These are phyloP conservation scores for Trichoderma sp. DNA, from an alignment of 2,329 filamentous ascomycete genomes.

Conservation along the genomic window DNA sequence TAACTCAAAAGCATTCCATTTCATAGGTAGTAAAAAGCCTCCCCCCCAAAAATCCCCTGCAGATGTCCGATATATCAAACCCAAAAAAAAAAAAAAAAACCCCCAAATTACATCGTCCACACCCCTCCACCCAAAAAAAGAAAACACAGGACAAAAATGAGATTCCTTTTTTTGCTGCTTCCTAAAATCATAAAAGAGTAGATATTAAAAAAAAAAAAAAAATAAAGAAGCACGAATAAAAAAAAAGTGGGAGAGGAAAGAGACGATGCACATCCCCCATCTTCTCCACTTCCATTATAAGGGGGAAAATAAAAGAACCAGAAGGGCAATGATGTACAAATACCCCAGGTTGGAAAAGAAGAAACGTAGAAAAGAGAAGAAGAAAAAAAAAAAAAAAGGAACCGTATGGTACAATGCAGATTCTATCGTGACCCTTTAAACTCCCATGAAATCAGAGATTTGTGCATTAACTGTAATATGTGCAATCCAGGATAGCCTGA, in stretches of 20 bases:
- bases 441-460: slow-evolving; percentile 1
- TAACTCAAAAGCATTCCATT: neutral
- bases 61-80: neutral
- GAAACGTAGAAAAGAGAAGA: neutral
- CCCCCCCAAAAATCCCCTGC: neutral
- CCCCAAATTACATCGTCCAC: neutral
- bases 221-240: neutral
- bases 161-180: neutral
- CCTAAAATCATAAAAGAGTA: neutral
- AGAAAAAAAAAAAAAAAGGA: slow-evolving; percentile 15
- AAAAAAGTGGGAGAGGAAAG: neutral
- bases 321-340: neutral
- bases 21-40: neutral
- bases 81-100: no score
- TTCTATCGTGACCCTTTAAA: slow-evolving; percentile 15
- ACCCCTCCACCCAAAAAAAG: neutral
- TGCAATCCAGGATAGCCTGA: slow-evolving; percentile 12
- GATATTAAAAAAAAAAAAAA: neutral
- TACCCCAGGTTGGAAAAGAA: slow-evolving; percentile 15
- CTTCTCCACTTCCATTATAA: neutral
- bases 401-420: slow-evolving; percentile 15
- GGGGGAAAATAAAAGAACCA: neutral
- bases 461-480: slow-evolving; percentile 16
- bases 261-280: neutral
- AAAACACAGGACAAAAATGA: neutral